Conservation (phyloP, 257 asterid species). For the Anisodus acutangulus region DNA sequence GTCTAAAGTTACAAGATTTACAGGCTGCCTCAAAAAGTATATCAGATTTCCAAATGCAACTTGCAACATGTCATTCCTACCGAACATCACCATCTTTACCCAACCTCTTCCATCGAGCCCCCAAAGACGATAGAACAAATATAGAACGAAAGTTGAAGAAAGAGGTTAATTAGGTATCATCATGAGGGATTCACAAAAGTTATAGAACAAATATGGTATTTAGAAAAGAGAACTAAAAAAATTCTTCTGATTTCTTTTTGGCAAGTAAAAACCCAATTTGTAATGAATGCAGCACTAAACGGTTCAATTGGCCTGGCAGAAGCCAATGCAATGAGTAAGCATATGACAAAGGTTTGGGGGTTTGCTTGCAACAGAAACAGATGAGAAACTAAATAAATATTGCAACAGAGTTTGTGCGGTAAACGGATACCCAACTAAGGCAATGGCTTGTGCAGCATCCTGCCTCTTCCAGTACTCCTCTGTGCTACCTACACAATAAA, state of each 20-base stretch:
- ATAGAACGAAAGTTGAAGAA: not conserved
- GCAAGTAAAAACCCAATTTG: not conserved
- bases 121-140: not conserved
- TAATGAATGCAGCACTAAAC: not conserved
- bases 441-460: conserved; percentile 53
- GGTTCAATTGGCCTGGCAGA: not conserved
- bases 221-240: not conserved
- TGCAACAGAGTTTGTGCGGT: not conserved
- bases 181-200: not conserved
- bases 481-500: conserved; percentile 43
- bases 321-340: not conserved
- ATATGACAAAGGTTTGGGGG: not conserved
- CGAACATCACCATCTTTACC: not conserved
- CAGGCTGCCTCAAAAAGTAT: not conserved
- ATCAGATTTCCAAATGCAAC: not conserved
- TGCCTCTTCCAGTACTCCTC: conserved; percentile 55
- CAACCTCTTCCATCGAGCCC: not conserved
- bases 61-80: not conserved
- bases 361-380: not conserved
- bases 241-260: not conserved
- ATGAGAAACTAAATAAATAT: not conserved
- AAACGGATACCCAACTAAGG: conserved; percentile 45
- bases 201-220: not conserved
- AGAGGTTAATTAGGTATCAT: not conserved
- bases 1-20: too few relatives aligned